Conservation (phyloP, 805 yeast species). For the Kluyveromyces dobzhanskii region DNA sequence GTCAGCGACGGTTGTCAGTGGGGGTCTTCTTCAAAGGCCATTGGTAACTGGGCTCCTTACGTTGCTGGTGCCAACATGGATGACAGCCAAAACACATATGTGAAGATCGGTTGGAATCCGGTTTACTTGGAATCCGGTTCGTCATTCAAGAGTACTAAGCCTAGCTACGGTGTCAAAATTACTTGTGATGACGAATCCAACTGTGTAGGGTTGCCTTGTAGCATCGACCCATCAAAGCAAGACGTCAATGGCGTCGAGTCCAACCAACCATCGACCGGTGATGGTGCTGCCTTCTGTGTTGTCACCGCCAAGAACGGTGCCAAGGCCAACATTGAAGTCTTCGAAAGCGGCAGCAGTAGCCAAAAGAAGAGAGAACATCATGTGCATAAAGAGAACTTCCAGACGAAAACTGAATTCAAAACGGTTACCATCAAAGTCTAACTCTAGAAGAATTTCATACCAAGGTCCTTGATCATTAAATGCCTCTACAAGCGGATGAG, state of each 20-base stretch:
- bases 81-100: conserved; percentile 56
- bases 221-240: conserved; percentile 60
- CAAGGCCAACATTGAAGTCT: conserved; percentile 66
- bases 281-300: conserved; percentile 76
- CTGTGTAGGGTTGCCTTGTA: conserved; percentile 76
- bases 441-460: no score
- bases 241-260: conserved; percentile 51
- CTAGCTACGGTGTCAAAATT: conserved; percentile 63
- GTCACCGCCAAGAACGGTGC: conserved; percentile 63
- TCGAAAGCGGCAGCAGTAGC: conserved; percentile 26
- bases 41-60: conserved; percentile 90
- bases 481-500: no score
- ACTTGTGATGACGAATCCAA: conserved; percentile 61
- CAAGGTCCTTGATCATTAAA: no score
- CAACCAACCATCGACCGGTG: conserved; percentile 36
- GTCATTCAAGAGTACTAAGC: conserved; percentile 47
- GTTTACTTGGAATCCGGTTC: conserved; percentile 54
- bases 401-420: conserved; percentile 5
- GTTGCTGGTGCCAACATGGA: conserved; percentile 90
- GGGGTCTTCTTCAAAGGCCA: conserved; percentile 63
- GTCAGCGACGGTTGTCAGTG: conserved; percentile 72
- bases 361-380: conserved; percentile 9
- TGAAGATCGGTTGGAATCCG: conserved; percentile 90
- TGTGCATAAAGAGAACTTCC: conserved; percentile 6
- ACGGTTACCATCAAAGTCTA: conserved; percentile 7